Evolutionary conservation across 331 rosid species (phyloP).

Genomic region (Arachis monticola): DNA sequence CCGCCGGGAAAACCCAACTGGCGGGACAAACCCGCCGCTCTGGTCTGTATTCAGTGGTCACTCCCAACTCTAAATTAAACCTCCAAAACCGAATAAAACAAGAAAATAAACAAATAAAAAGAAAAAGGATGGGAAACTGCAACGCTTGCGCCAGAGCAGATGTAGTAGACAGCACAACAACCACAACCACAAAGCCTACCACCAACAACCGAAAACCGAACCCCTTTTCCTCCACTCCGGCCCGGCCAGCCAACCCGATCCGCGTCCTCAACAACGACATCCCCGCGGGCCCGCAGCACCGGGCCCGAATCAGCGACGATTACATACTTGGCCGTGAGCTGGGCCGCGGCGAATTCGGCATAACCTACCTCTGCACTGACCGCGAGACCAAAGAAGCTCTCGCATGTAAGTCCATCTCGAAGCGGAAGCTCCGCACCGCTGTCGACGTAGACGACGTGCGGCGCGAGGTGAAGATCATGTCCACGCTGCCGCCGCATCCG

Average conservation of each 20-base stretch:
- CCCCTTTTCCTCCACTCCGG: constrained; percentile 46
- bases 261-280: constrained; percentile 82
- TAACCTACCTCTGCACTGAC: constrained; percentile 91
- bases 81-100: not conserved
- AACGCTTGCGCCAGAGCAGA: constrained; percentile 67
- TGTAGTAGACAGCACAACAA: constrained; percentile 34
- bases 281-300: constrained; percentile 61
- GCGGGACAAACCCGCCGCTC: not conserved
- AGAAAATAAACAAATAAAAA: not conserved
- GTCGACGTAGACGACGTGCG: constrained; percentile 90
- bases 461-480: constrained; percentile 94
- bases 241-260: constrained; percentile 71
- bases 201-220: constrained; percentile 50
- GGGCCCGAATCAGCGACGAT: constrained; percentile 80
- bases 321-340: constrained; percentile 86
- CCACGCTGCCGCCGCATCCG: constrained; percentile 81
- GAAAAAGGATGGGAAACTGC: constrained; percentile 76
- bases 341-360: constrained; percentile 96
- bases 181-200: constrained; percentile 24
- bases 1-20: not conserved
- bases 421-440: constrained; percentile 80
- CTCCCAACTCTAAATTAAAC: not conserved
- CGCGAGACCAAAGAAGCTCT: constrained; percentile 71
- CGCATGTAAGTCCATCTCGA: constrained; percentile 93
- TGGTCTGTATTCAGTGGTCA: no score